Evolutionary conservation across 2,329 filamentous ascomycete species (phyloP).

Genomic region (Trichocomaceae sp.): DNA sequence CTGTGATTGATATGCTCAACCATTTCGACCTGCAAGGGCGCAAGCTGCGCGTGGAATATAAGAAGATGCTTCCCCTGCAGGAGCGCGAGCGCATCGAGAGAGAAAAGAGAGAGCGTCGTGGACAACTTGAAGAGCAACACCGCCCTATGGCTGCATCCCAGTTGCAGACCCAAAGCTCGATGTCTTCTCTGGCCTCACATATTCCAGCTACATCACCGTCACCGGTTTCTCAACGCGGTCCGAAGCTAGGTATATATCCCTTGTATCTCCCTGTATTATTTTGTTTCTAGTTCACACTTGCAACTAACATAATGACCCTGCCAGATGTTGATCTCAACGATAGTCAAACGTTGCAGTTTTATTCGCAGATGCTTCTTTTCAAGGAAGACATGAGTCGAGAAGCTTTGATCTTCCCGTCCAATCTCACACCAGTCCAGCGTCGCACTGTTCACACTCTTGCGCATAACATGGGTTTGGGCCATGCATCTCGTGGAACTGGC

Average conservation of each 20-base stretch:
- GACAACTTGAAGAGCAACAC: slow-evolving; percentile 95
- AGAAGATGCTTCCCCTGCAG: slow-evolving; percentile 95
- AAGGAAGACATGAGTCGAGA: slow-evolving; percentile 72
- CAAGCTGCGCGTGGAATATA: slow-evolving; percentile 95
- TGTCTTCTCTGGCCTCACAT: slow-evolving; percentile 67
- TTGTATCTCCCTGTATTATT: neutral
- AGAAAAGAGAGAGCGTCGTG: slow-evolving; percentile 91
- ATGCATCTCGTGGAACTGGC: slow-evolving; percentile 81
- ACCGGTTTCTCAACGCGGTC: slow-evolving; percentile 53
- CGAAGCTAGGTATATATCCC: slow-evolving; percentile 30
- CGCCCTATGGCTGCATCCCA: slow-evolving; percentile 59
- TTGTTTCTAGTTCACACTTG: neutral
- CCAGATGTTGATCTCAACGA: slow-evolving; percentile 86
- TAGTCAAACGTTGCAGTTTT: slow-evolving; percentile 76
- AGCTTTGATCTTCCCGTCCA: slow-evolving; percentile 74
- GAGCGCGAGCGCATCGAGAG: slow-evolving; percentile 94
- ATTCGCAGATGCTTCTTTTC: slow-evolving; percentile 84
- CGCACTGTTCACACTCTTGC: slow-evolving; percentile 89
- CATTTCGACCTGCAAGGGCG: slow-evolving; percentile 91
- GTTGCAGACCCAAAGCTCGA: slow-evolving; percentile 77
- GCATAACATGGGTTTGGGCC: slow-evolving; percentile 88
- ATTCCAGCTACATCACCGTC: slow-evolving; percentile 60
- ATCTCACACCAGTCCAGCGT: slow-evolving; percentile 73
- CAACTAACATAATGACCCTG: slow-evolving; percentile 15
- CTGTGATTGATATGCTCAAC: slow-evolving; percentile 90